Evolutionary conservation across 805 yeast species (phyloP).

Genomic region (Starmera dryadoides): DNA sequence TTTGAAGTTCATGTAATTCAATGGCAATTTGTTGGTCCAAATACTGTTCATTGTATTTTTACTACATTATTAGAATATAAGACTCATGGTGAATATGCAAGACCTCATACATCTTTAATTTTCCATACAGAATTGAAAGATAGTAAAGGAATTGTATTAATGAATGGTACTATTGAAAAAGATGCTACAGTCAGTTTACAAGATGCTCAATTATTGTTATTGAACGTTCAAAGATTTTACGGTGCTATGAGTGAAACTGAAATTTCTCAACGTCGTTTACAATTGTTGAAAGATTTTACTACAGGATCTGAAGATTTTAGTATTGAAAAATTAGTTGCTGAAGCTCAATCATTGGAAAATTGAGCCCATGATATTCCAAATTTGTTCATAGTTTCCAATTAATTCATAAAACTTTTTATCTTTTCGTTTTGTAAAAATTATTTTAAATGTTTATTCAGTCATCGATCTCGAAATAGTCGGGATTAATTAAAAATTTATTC

Average conservation of each 20-base stretch:
- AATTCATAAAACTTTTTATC: too few relatives aligned
- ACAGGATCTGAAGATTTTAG: conserved; percentile 59
- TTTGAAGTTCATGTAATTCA: conserved; percentile 87
- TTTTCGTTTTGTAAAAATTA: too few relatives aligned
- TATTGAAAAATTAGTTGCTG: conserved; percentile 59
- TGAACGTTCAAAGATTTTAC: conserved; percentile 77
- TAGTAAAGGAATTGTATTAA: conserved; percentile 58
- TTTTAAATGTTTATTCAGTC: too few relatives aligned
- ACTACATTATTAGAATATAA: conserved; percentile 91
- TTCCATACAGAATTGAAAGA: conserved; percentile 73
- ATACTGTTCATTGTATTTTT: conserved; percentile 81
- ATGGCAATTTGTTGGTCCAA: conserved; percentile 83
- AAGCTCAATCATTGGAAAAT: conserved; percentile 64
- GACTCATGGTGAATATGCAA: conserved; percentile 83
- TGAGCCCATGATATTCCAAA: not conserved
- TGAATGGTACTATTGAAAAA: conserved; percentile 80
- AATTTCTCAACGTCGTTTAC: conserved; percentile 40
- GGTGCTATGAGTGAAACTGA: conserved; percentile 51
- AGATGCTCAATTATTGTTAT: conserved; percentile 71
- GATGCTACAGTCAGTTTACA: conserved; percentile 59
- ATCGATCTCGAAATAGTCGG: too few relatives aligned
- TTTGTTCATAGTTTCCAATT: too few relatives aligned
- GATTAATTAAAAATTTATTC: too few relatives aligned
- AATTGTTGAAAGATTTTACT: conserved; percentile 62
- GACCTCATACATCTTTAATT: conserved; percentile 88